Percentiles rank a stretch among this genome's conserved stretches.
These are phyloP conservation scores for Fraxinus cuspidata DNA, from an alignment of 257 asterid species.

Conservation along the genomic window DNA sequence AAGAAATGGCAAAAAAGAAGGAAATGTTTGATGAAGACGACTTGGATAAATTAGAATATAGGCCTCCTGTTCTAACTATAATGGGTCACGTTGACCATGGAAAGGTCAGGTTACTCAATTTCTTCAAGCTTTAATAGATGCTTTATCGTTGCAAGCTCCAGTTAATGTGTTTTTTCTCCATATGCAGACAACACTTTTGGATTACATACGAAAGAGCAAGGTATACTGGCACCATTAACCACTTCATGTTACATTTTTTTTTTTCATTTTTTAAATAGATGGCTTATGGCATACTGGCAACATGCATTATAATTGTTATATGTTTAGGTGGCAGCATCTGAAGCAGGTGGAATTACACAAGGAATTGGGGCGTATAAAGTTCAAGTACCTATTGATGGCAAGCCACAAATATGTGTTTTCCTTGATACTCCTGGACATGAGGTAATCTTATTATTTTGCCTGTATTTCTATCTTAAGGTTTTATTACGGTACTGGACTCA, in stretches of 20 bases:
- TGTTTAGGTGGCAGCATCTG: slow-evolving; percentile 87
- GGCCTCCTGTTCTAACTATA: slow-evolving; percentile 95
- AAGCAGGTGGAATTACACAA: slow-evolving; percentile 98
- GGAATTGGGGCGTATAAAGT: slow-evolving; percentile 99
- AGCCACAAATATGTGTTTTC: slow-evolving; percentile 81
- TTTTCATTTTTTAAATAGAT: not conserved
- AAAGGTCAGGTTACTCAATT: slow-evolving; percentile 52
- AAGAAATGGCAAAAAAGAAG: slow-evolving; percentile 94
- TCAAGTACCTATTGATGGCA: slow-evolving; percentile 85
- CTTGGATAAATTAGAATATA: slow-evolving; percentile 72
- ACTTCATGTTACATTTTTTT: not conserved
- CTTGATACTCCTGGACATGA: slow-evolving; percentile 99
- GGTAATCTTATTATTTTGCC: slow-evolving; percentile 44
- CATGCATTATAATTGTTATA: slow-evolving; percentile 20
- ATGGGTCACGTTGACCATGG: slow-evolving; percentile 99
- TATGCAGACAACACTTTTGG: slow-evolving; percentile 92
- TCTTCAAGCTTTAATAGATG: slow-evolving; percentile 3
- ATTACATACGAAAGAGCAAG: slow-evolving; percentile 83
- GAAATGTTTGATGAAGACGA: slow-evolving; percentile 83
- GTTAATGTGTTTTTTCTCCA: slow-evolving; percentile 32
- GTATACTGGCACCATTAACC: slow-evolving; percentile 33
- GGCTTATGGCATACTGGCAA: slow-evolving; percentile 7
- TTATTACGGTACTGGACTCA: not conserved
- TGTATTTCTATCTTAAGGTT: slow-evolving; percentile 24
- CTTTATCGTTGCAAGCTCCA: slow-evolving; percentile 20